phyloP scores from a whole-genome alignment of 2,329 filamentous ascomycete genomes.

The Botryotinia globosa region DNA sequence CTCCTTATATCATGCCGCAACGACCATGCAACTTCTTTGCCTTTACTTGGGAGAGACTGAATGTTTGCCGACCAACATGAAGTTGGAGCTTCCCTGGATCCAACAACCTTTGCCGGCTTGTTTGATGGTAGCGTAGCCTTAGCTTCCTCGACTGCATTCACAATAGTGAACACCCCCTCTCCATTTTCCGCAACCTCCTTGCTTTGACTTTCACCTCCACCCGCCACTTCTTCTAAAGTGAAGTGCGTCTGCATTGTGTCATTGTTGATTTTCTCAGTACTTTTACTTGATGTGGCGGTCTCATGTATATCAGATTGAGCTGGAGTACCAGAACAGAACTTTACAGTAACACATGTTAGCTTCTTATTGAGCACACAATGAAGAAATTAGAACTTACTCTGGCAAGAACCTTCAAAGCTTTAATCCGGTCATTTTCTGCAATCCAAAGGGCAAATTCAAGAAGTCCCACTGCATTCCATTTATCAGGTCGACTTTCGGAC shows the following conservation, averaged over 20 bases:
- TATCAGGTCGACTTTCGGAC: not conserved
- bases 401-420: constrained; percentile 1
- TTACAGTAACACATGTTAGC: not conserved
- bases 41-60: not conserved
- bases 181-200: not conserved
- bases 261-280: not conserved
- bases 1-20: not conserved
- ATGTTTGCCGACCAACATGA: not conserved
- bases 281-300: too few species aligned
- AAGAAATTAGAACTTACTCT: not conserved
- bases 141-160: not conserved
- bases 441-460: constrained; percentile 3
- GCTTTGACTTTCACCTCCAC: not conserved
- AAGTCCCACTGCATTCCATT: not conserved
- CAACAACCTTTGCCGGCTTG: not conserved
- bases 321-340: not conserved
- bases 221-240: not conserved
- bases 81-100: not conserved
- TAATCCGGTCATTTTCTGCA: not conserved
- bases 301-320: not conserved
- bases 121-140: not conserved
- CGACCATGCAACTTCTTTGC: not conserved
- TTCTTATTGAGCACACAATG: not conserved
- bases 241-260: not conserved
- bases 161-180: not conserved